These are phyloP conservation scores for Rhododendron henanense DNA, from an alignment of 148 eudicot species.

Conservation along the genomic window DNA sequence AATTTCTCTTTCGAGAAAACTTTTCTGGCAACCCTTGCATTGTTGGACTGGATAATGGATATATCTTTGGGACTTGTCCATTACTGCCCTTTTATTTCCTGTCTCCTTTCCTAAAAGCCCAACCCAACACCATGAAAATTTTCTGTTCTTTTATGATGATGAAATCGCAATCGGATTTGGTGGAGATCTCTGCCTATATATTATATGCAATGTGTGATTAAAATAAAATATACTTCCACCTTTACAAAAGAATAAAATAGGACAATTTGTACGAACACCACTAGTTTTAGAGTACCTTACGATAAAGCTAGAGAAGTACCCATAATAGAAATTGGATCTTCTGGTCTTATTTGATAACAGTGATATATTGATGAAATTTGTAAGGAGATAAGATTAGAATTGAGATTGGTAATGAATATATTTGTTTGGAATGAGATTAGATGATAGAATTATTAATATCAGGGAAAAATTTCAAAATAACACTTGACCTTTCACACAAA, in stretches of 20 bases:
- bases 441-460: no score
- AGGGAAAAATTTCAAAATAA: no score
- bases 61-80: neutral
- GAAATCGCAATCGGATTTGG: neutral
- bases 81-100: neutral
- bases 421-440: no score
- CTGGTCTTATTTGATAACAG: no score
- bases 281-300: neutral
- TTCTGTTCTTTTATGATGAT: neutral
- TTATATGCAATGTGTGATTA: neutral
- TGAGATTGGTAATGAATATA: no score
- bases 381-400: no score
- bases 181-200: neutral
- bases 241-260: neutral
- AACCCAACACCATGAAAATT: neutral
- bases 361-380: no score
- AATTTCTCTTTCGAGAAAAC: no score
- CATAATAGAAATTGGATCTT: neutral
- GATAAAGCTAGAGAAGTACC: neutral
- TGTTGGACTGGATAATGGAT: no score
- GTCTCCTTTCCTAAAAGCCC: neutral
- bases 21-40: no score
- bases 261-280: neutral
- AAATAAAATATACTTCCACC: neutral
- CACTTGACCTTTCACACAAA: no score